Evolutionary conservation across 192 early-diverging fungal genomes (phyloP), one percentile per base, ranked within the genome.

Genomic region (Backusella sp.): DNA sequence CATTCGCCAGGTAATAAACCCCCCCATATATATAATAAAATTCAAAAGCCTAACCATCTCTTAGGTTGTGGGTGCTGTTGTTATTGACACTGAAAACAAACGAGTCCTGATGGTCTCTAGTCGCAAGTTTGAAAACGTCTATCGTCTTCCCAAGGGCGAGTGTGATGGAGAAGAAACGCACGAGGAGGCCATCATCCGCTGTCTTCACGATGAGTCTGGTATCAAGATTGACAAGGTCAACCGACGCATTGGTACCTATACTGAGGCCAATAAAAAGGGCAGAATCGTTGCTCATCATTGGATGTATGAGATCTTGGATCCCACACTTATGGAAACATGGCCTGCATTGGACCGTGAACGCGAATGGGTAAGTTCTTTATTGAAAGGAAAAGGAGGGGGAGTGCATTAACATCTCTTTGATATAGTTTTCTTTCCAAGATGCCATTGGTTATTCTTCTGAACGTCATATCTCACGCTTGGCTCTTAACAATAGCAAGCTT

Each of bases 211-310:
- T 28, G 49, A 74, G 41, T 62, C 68, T 8, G 75, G 80, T 77
- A 36, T 81, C 12, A 15, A 69, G 1, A 70, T 73, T 21, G 12
- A 53, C 3, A 28, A 17, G 7, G 28, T 77, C 3, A 66, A 12
- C 1, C 32, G 65, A 42, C 56, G 73, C 32, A 68, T 81, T 19
- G 80, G 80, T 26, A 75, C 73, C 1, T 81, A 74, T 44, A 77
- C 76, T 1, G 76, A 77, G 41, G 80, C 80, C 32, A 77, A 77
- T 68, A 81, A 81, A n/a, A 81, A 39, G 49, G 80, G 80, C 2
- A 81, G 75, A 34, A 81, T 77, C 14, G 77, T 74, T 39, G 80
- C 75, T 6, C 76, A 81, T 66, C 76, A 81, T 66, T 77, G 76
- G 68, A 77, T 81, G 68, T 81, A 68, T 70, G 73, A 81, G 28